Conservation (phyloP, 305 asterid genomes). For the Rubia peregrina region DNA sequence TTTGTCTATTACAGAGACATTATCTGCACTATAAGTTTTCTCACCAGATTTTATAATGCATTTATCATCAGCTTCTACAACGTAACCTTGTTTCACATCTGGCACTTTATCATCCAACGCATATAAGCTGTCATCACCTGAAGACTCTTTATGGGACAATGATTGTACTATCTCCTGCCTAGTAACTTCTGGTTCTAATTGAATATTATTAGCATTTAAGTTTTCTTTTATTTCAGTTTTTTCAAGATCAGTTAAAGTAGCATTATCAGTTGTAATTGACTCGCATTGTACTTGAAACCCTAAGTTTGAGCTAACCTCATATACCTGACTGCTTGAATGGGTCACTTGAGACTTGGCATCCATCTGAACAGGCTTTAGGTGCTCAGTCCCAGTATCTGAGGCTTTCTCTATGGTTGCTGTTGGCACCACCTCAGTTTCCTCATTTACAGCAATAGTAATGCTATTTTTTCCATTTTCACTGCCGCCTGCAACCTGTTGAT, state of each 20-base stretch:
- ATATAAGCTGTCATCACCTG: slow-evolving; percentile 20
- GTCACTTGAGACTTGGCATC: slow-evolving; percentile 19
- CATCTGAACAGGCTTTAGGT: slow-evolving; percentile 16
- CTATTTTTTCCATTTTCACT: neutral
- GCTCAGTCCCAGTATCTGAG: slow-evolving; percentile 16
- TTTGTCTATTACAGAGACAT: slow-evolving; percentile 20
- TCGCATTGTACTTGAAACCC: slow-evolving; percentile 32
- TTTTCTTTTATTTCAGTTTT: slow-evolving; percentile 21
- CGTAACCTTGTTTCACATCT: slow-evolving; percentile 19
- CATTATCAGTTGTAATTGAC: slow-evolving; percentile 23
- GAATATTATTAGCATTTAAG: slow-evolving; percentile 26
- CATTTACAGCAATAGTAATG: slow-evolving; percentile 5
- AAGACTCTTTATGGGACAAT: slow-evolving; percentile 19
- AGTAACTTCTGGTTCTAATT: slow-evolving; percentile 30
- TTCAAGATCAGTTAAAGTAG: slow-evolving; percentile 16
- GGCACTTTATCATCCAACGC: slow-evolving; percentile 18
- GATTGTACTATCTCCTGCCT: slow-evolving; percentile 23
- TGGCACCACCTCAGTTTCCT: slow-evolving; percentile 11
- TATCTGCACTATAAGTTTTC: slow-evolving; percentile 27
- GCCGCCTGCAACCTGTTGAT: neutral
- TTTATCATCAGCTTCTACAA: slow-evolving; percentile 27
- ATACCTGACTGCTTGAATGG: slow-evolving; percentile 24
- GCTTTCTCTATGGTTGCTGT: slow-evolving; percentile 7
- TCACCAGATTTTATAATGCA: slow-evolving; percentile 16
- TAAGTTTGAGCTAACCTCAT: slow-evolving; percentile 27